Conservation (phyloP, 306 rosid genomes). For the Quercus ilex region DNA sequence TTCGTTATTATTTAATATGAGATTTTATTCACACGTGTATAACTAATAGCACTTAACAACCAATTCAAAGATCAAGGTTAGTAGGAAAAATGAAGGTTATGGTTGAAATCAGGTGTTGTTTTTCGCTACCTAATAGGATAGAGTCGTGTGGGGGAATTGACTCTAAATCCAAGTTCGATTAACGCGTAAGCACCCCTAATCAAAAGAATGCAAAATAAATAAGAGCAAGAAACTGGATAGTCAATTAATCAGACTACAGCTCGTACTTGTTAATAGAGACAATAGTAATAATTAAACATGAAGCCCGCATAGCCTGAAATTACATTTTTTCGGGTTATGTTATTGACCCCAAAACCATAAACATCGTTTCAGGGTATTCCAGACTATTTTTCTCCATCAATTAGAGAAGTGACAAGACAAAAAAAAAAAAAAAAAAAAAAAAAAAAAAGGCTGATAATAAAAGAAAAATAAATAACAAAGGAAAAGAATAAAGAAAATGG, state of each 20-base stretch:
- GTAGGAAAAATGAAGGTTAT: too few species aligned
- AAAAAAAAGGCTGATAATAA: conserved; percentile 11
- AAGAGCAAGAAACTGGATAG: not conserved
- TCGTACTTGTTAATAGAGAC: not conserved
- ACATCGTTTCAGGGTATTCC: conserved; percentile 25
- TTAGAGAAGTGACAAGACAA: conserved; percentile 6
- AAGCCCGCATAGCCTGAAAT: conserved; percentile 25
- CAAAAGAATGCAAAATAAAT: not conserved
- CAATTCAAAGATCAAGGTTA: too few species aligned
- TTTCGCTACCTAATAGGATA: too few species aligned
- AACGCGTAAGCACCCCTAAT: too few species aligned
- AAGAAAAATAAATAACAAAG: conserved; percentile 26
- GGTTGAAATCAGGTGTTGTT: too few species aligned
- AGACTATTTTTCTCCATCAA: conserved; percentile 35
- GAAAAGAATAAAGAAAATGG: not conserved
- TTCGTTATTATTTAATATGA: too few species aligned
- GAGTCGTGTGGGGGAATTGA: too few species aligned
- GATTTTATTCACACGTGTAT: too few species aligned
- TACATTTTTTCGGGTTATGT: conserved; percentile 35
- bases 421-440: conserved; percentile 15
- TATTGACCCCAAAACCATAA: conserved; percentile 30
- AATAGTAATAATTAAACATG: not conserved
- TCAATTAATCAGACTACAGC: not conserved
- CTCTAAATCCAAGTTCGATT: too few species aligned
- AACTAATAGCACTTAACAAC: too few species aligned